Evolutionary conservation across 257 asterid genomes (phyloP), one percentile per base, ranked within the genome.

Genomic region (Solanum lycopersicoides): DNA sequence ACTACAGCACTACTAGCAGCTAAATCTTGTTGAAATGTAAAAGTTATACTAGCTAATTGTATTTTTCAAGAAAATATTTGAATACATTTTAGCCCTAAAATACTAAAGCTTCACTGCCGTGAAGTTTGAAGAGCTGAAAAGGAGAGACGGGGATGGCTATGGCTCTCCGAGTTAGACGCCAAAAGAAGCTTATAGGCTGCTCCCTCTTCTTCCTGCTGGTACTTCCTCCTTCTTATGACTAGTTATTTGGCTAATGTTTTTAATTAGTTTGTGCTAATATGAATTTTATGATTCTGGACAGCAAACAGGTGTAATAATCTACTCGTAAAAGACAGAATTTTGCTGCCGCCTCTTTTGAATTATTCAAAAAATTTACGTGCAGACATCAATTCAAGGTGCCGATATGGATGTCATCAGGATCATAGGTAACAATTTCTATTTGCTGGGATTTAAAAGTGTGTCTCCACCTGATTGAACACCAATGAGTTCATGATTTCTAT

Each of bases 141-240:
- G 35, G 47, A 42, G 83, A 76, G 83, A 41, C 23, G 59, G 45
- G 63, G 44, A 79, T 79, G 44, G 28, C 53, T 18, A 86, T 94
- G 98, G 91, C 89, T 84, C 71, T 88, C 80, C 87, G 94, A 89
- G 68, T 91, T 47, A 90, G 92, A 90, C 90, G 91, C 13, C 60
- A 76, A 93, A 86, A 13, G 56, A 47, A 47, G 86, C 83, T 77
- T 84, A 87, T 32, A n/a, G 85, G 86, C 87, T 86, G 44, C 53
- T 93, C 87, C 92, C 92, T 84, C 91, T 72, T 84, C 42, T 91
- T 89, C 88, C 71, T 89, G 82, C 90, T 41, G 95, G 98, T 91
- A 90, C 42, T 32, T 71, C 75, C 75, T 30, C 39, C 39, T 68
- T n/a, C 72, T 65, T 68, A n/a, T 65, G 34, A 3, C 16, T n/a